phyloP scores from a whole-genome alignment of 1,284 basidiomycete genomes.

The Irpex sp. region DNA sequence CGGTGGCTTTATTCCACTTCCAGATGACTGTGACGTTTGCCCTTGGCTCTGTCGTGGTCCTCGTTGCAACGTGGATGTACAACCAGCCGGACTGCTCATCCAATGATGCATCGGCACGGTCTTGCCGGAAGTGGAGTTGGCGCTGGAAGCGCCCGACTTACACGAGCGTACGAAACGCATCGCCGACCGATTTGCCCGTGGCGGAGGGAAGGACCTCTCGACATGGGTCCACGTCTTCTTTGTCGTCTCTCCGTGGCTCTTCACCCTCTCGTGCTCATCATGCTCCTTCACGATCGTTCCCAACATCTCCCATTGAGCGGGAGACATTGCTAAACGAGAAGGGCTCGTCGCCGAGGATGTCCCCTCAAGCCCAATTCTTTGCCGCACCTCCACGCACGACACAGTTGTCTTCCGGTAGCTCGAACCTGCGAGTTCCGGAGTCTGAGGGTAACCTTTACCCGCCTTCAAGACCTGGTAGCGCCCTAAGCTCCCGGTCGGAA shows the following conservation, averaged over 20 bases:
- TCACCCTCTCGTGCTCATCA: slow-evolving; percentile 10
- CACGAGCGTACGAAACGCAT: slow-evolving; percentile 18
- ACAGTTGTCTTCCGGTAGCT: slow-evolving; percentile 12
- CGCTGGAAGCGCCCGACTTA: slow-evolving; percentile 20
- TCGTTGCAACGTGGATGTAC: slow-evolving; percentile 88
- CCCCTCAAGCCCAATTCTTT: slow-evolving; percentile 20
- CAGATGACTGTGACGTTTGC: slow-evolving; percentile 83
- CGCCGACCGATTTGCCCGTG: slow-evolving; percentile 22
- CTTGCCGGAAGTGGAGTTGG: slow-evolving; percentile 26
- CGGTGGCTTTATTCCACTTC: slow-evolving; percentile 86
- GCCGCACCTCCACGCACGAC: slow-evolving; percentile 18
- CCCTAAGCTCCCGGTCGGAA: slow-evolving; percentile 17
- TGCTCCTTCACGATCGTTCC: slow-evolving; percentile 24
- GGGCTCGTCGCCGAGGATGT: slow-evolving; percentile 24
- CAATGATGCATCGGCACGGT: slow-evolving; percentile 12
- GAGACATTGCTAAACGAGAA: slow-evolving; percentile 22
- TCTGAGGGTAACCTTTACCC: slow-evolving; percentile 16
- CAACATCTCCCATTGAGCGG: slow-evolving; percentile 27
- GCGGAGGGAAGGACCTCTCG: slow-evolving; percentile 24
- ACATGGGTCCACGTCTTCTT: slow-evolving; percentile 27
- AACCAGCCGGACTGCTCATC: slow-evolving; percentile 50
- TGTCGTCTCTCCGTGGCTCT: slow-evolving; percentile 18
- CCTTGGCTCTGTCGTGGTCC: slow-evolving; percentile 77
- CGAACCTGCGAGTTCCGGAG: slow-evolving; percentile 5
- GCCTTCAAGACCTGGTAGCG: slow-evolving; percentile 24